Evolutionary conservation across 2,329 filamentous ascomycete genomes (phyloP).

Genomic region (Dothideomycetes sp.): DNA sequence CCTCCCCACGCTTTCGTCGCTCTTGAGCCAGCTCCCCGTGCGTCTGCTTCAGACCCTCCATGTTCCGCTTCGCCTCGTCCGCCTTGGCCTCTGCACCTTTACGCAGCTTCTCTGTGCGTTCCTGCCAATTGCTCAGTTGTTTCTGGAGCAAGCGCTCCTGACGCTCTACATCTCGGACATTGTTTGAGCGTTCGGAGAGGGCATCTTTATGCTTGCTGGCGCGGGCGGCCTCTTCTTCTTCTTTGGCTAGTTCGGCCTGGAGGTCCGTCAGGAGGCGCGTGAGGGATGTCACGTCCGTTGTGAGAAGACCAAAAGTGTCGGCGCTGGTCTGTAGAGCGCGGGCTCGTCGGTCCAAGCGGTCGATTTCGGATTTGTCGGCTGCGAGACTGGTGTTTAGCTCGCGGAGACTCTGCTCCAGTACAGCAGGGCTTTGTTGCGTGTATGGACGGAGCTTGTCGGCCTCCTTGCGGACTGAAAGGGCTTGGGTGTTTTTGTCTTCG

Average conservation of each 20-base stretch:
- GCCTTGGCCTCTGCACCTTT: conserved; percentile 74
- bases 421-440: conserved; percentile 75
- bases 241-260: conserved; percentile 69
- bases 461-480: conserved; percentile 67
- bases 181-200: conserved; percentile 77
- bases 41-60: conserved; percentile 75
- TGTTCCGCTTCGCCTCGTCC: conserved; percentile 68
- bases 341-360: conserved; percentile 75
- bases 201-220: conserved; percentile 77
- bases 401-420: conserved; percentile 68
- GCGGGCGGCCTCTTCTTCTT: conserved; percentile 78
- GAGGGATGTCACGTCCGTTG: conserved; percentile 75
- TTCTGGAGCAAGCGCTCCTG: conserved; percentile 74
- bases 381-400: conserved; percentile 71
- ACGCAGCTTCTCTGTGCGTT: conserved; percentile 74
- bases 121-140: conserved; percentile 75
- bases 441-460: conserved; percentile 85
- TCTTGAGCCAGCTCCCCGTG: conserved; percentile 78
- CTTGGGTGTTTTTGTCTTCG: conserved; percentile 60
- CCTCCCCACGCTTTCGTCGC: conserved; percentile 72
- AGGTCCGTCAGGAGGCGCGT: conserved; percentile 87
- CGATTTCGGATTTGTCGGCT: conserved; percentile 73
- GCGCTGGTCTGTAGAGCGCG: conserved; percentile 83
- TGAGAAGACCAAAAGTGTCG: conserved; percentile 78
- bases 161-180: conserved; percentile 82